These are phyloP conservation scores for Jamesozyma rosinii DNA, from an alignment of 805 yeast species.

Conservation along the genomic window DNA sequence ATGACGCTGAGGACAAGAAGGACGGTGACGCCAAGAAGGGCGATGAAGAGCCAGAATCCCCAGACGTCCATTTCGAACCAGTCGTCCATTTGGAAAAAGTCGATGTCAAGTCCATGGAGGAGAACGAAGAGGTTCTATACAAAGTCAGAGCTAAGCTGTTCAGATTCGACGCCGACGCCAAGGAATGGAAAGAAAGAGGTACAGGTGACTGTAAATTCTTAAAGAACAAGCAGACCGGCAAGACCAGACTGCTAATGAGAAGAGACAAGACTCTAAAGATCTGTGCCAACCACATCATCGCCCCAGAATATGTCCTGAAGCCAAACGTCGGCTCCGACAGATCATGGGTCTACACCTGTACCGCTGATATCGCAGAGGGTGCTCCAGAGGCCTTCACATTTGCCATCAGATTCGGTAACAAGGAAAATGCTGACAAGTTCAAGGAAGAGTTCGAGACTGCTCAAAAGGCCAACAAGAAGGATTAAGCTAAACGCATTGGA, in stretches of 20 bases:
- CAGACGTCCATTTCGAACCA: slow-evolving; percentile 86
- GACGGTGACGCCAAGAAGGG: slow-evolving; percentile 27
- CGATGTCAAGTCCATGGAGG: slow-evolving; percentile 92
- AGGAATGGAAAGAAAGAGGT: slow-evolving; percentile 99
- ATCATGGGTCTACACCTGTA: slow-evolving; percentile 94
- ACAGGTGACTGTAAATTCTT: slow-evolving; percentile 96
- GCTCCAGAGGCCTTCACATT: slow-evolving; percentile 91
- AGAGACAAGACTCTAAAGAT: slow-evolving; percentile 97
- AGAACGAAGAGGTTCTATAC: slow-evolving; percentile 70
- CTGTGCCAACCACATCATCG: slow-evolving; percentile 91
- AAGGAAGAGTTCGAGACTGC: slow-evolving; percentile 87
- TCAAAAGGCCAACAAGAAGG: slow-evolving; percentile 52
- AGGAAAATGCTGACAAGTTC: slow-evolving; percentile 90
- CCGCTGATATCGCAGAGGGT: slow-evolving; percentile 93
- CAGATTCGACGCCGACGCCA: slow-evolving; percentile 72
- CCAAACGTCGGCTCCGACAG: slow-evolving; percentile 96
- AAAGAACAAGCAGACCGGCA: slow-evolving; percentile 72
- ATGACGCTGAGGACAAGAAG: slow-evolving; percentile 24
- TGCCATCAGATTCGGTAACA: slow-evolving; percentile 89
- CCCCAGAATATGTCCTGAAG: slow-evolving; percentile 72
- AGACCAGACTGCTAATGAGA: slow-evolving; percentile 92
- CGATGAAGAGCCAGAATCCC: slow-evolving; percentile 35
- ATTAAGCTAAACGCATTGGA: too few species aligned
- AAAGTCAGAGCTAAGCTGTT: slow-evolving; percentile 93
- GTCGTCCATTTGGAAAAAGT: slow-evolving; percentile 90